Conservation (phyloP, 345 rosid genomes). For the Citrus inodora region DNA sequence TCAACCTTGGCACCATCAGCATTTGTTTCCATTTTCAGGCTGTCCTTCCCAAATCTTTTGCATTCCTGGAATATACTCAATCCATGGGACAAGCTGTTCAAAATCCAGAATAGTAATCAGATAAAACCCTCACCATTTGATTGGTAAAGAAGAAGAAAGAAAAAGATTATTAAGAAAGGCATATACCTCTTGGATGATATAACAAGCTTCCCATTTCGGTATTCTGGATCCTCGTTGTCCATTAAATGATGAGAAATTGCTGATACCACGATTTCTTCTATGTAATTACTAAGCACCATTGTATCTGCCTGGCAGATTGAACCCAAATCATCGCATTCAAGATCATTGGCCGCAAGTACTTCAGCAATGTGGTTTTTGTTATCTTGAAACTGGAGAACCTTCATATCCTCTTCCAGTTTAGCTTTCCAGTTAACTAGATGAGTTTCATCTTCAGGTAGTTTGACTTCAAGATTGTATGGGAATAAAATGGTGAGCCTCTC, state of each 20-base stretch:
- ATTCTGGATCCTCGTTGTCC: conserved; percentile 73
- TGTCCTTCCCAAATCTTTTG: conserved; percentile 53
- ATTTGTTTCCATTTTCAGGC: conserved; percentile 71
- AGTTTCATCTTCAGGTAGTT: conserved; percentile 79
- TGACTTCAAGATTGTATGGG: conserved; percentile 74
- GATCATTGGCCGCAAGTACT: conserved; percentile 89
- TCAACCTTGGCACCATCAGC: conserved; percentile 69
- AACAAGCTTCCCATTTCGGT: conserved; percentile 91
- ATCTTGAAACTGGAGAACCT: conserved; percentile 72
- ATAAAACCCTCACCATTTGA: not conserved
- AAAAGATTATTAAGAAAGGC: not conserved
- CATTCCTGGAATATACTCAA: conserved; percentile 87
- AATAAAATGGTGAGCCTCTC: conserved; percentile 53
- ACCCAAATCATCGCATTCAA: conserved; percentile 82
- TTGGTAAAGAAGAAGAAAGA: not conserved
- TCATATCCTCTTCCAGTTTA: conserved; percentile 85
- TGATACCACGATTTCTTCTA: conserved; percentile 80
- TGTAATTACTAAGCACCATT: conserved; percentile 61
- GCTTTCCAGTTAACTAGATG: conserved; percentile 73
- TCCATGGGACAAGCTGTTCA: conserved; percentile 93
- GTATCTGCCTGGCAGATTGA: conserved; percentile 82
- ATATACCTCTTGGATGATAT: conserved; percentile 80
- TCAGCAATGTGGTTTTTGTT: conserved; percentile 90
- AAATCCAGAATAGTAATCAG: conserved; percentile 13
- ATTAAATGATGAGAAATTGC: conserved; percentile 85